Conservation (phyloP, 2,329 filamentous ascomycete species). For the Berkeleyomyces basicola region DNA sequence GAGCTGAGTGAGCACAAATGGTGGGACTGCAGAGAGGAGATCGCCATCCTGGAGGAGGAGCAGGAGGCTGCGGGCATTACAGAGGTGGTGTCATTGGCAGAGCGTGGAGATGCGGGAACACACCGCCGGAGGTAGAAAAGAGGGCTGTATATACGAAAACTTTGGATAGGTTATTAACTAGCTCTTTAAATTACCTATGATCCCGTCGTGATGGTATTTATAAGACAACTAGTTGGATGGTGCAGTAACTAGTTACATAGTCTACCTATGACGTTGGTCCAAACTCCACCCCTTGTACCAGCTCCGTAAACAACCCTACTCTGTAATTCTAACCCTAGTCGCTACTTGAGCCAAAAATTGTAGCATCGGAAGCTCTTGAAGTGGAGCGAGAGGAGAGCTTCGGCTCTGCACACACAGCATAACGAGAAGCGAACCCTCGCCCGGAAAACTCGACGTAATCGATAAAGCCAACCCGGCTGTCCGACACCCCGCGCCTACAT, state of each 20-base stretch:
- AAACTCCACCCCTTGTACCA: not conserved
- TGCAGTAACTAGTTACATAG: too few relatives aligned
- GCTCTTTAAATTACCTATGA: too few relatives aligned
- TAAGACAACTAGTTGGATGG: too few relatives aligned
- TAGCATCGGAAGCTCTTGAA: not conserved
- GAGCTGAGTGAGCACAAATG: constrained; percentile 88
- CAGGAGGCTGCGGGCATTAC: constrained; percentile 90
- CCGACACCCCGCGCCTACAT: not conserved
- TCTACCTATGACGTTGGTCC: not conserved
- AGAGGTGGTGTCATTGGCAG: constrained; percentile 77
- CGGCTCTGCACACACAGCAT: not conserved
- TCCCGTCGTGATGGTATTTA: too few relatives aligned
- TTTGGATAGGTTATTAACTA: not conserved
- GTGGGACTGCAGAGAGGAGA: constrained; percentile 96
- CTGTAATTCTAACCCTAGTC: not conserved
- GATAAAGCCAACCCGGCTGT: not conserved
- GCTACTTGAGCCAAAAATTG: not conserved
- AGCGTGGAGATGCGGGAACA: constrained; percentile 42
- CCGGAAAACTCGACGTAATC: not conserved
- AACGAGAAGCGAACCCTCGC: not conserved
- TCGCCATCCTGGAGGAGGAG: constrained; percentile 81
- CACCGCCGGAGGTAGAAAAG: constrained; percentile 15
- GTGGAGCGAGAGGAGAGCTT: constrained; percentile 4
- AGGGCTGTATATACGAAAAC: not conserved
- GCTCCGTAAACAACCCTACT: not conserved